Conservation (phyloP, 2,329 filamentous ascomycete species). For the Didymella exigua region DNA sequence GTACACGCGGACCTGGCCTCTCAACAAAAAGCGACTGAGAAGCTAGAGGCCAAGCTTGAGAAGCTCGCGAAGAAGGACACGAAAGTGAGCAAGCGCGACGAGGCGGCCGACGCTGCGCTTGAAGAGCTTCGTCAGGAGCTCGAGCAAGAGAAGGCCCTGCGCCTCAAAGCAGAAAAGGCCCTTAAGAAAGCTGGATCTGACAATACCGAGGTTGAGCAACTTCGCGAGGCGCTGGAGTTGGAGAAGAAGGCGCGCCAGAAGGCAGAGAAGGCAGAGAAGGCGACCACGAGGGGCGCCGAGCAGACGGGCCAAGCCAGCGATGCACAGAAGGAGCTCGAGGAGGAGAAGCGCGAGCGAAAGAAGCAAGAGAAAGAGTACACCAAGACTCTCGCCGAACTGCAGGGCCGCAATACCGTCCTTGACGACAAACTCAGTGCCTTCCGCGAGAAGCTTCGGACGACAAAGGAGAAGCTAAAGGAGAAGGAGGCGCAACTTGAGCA, state of each 20-base stretch:
- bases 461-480: conserved; percentile 76
- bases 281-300: conserved; percentile 46
- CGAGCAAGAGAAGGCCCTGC: conserved; percentile 50
- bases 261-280: conserved; percentile 41
- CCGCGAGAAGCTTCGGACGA: conserved; percentile 70
- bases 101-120: conserved; percentile 38
- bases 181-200: conserved; percentile 40
- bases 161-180: conserved; percentile 38
- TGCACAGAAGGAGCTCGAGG: conserved; percentile 57
- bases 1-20: conserved; percentile 40
- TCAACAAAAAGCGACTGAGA: conserved; percentile 39
- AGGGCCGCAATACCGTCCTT: conserved; percentile 66
- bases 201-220: conserved; percentile 36
- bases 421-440: conserved; percentile 74
- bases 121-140: conserved; percentile 47
- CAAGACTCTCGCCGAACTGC: conserved; percentile 64
- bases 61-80: conserved; percentile 41
- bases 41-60: conserved; percentile 42
- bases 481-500: conserved; percentile 58
- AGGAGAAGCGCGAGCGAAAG: conserved; percentile 58
- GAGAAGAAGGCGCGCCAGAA: conserved; percentile 46
- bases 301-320: conserved; percentile 54
- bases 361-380: conserved; percentile 60
- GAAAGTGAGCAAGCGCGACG: conserved; percentile 46
- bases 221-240: conserved; percentile 49